Conservation (phyloP, 2,329 filamentous ascomycete genomes). For the Epichloe scottii region DNA sequence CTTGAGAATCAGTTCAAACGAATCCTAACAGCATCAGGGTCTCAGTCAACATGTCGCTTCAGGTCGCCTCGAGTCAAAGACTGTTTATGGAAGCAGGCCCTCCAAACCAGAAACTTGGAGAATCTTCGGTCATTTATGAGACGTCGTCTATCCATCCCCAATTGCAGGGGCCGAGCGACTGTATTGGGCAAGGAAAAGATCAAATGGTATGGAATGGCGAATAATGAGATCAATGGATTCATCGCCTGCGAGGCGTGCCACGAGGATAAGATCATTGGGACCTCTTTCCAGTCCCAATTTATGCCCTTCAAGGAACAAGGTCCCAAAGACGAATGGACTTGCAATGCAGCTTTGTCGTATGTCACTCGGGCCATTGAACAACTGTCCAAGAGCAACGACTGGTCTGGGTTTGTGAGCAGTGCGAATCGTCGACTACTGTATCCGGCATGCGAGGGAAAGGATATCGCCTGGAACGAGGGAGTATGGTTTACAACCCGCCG, state of each 20-base stretch:
- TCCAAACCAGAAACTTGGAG: constrained; percentile 14
- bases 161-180: constrained; percentile 17
- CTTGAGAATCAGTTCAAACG: constrained; percentile 19
- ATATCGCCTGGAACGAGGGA: constrained; percentile 10
- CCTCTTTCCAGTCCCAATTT: constrained; percentile 19
- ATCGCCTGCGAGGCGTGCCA: constrained; percentile 27
- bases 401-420: constrained; percentile 17
- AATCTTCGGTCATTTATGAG: constrained; percentile 17
- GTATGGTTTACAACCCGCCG: constrained; percentile 17
- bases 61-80: constrained; percentile 21
- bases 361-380: constrained; percentile 10
- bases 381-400: constrained; percentile 14
- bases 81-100: constrained; percentile 20
- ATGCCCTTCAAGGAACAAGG: constrained; percentile 13
- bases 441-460: constrained; percentile 18
- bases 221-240: constrained; percentile 19
- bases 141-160: constrained; percentile 12
- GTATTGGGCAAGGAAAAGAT: constrained; percentile 13
- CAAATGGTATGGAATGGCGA: constrained; percentile 20
- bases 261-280: constrained; percentile 19
- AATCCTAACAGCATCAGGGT: constrained; percentile 14
- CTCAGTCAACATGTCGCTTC: constrained; percentile 19
- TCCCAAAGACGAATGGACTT: constrained; percentile 19
- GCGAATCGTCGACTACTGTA: constrained; percentile 12
- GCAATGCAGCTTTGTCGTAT: constrained; percentile 18